Base-by-base conservation (phyloP, 2,329 filamentous ascomycete species). In the Didymella exigua region DNA sequence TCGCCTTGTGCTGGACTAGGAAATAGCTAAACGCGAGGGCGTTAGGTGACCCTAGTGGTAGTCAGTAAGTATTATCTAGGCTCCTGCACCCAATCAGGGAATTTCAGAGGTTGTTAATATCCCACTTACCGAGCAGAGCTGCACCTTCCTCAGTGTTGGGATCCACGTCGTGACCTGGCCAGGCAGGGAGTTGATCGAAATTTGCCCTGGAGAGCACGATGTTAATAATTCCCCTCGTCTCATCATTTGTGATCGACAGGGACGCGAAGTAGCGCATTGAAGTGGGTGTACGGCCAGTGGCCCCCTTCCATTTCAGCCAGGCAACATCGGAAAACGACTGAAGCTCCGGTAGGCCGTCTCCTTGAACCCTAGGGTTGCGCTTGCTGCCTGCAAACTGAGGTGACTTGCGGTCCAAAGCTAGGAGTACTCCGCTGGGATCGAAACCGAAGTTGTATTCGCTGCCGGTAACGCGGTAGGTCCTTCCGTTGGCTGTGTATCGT, bases 21-120 rank as follows among this genome's bases (percentile, higher is more conserved):
- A 57, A 49, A 27, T 53, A 53, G 33, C 43, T 49, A 18, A 57
- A 53, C 5, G 54, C 49, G 13, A 57, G 31, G 7, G 49, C 49
- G 18, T 57, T 57, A 3, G 54, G 49, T 8, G 54, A 49, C 3
- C 54, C 54, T 57, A 21, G n/a, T 10, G 14, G 19, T 5, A n/a
- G 37, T 44, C 16, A 48, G 16, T 33, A 1, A 6, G 11, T 31
- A 3, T 36, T 27, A 10, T 18, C 9, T 18, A 14, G 8, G 2
- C 5, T n/a, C 5, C 11, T 4, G 23, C n/a, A 30, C n/a, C 1
- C 7, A 4, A 16, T 6, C n/a, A 19, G 2, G 2, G 13, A 11
- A 23, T 1, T 11, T 24, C 19, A n/a, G 14, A 30, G 14, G n/a
- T 16, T 13, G 31, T 19, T 18, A 18, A 24, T 31, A 0, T 9